Evolutionary conservation across 495 filamentous ascomycete genomes (phyloP), one percentile per base, ranked within the genome.

Genomic region (Talaromyces thailandensis): DNA sequence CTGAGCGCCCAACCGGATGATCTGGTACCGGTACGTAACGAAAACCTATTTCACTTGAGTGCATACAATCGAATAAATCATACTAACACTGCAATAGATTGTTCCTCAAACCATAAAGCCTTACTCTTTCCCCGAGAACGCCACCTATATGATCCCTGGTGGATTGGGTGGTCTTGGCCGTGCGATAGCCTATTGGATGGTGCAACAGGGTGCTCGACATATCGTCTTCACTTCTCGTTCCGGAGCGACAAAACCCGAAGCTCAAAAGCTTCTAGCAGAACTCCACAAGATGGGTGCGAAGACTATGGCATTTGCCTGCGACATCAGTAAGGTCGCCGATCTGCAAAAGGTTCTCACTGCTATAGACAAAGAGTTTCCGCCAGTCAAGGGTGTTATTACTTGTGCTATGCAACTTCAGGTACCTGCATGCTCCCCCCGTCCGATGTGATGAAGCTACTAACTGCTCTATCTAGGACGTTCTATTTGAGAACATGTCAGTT

Each of bases 151-250:
- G 28, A 66, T 86, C 14, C 72, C 80, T 57, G 82, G 83, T 24
- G 82, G 84, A 16, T 75, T 83, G 3, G 84, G 84, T 24, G 84
- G 82, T 43, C 73, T 86, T 12, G 83, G 83, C 18, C 71, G 79
- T 60, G 76, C 77, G 58, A 73, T 85, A 61, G 67, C 81, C 1
- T 69, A 70, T 2, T 83, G 79, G 80, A 83, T 86, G 79, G 78
- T 79, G 6, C 64, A 71, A 31, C 77, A 77, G 32, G 82, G 82
- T 9, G 84, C 83, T 23, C 71, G 71, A 45, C 72, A 79, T 59
- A 64, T 86, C 26, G 73, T 83, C 21, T 74, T 86, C 11, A 71
- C 84, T 21, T 84, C 83, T 7, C 73, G 83, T 1, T 25, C 14
- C 6, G 60, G 32, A 12, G 24, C 16, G 6, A 53, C 24, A 14